Percentiles rank a stretch among this genome's conserved stretches.
Conservation (phyloP, 768 basidiomycete genomes). For the Trametes coccinea region DNA sequence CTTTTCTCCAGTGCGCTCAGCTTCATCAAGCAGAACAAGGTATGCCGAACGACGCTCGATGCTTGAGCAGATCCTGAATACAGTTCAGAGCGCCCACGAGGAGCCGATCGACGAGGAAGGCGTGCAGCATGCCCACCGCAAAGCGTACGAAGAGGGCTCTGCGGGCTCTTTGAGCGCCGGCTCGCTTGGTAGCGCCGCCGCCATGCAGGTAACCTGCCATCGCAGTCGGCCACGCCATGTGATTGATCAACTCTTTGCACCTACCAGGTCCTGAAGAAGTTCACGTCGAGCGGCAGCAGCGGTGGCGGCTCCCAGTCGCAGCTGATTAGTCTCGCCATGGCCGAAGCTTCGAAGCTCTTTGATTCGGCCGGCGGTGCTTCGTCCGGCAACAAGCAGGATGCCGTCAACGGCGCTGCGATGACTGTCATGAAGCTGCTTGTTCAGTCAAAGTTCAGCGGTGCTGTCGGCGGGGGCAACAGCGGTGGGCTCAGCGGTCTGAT, state of each 20-base stretch:
- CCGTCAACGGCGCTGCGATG: conserved; percentile 82
- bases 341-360: conserved; percentile 74
- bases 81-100: conserved; percentile 47
- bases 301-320: conserved; percentile 53
- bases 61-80: too few species aligned
- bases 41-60: conserved; percentile 15
- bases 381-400: conserved; percentile 77
- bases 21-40: conserved; percentile 55
- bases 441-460: conserved; percentile 59
- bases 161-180: conserved; percentile 55
- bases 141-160: conserved; percentile 59
- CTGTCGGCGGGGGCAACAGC: conserved; percentile 61
- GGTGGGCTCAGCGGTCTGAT: conserved; percentile 66
- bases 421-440: conserved; percentile 83
- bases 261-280: conserved; percentile 60
- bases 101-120: conserved; percentile 67
- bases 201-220: conserved; percentile 53
- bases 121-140: conserved; percentile 58
- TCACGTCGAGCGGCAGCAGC: conserved; percentile 51
- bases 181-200: conserved; percentile 75
- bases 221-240: neutral
- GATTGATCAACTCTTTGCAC: too few species aligned
- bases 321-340: conserved; percentile 86
- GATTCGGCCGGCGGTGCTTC: conserved; percentile 65
- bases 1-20: conserved; percentile 57